Conservation (phyloP, 2,329 filamentous ascomycete species). For the Colletotrichum sp. region DNA sequence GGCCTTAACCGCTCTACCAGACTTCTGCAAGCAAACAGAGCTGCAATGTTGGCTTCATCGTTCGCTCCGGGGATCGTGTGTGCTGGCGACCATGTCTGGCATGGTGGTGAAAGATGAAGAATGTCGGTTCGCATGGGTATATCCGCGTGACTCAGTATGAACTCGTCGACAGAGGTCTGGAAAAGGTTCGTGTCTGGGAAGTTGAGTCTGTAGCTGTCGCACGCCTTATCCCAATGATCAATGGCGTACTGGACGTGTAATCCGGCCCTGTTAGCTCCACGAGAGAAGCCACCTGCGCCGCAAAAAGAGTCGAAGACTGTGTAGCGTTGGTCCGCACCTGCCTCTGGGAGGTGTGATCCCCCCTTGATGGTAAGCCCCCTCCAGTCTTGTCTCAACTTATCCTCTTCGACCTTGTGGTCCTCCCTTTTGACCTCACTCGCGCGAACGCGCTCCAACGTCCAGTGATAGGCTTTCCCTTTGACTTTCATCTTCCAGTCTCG, state of each 20-base stretch:
- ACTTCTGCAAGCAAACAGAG: slow-evolving; percentile 56
- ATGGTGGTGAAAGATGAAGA: slow-evolving; percentile 78
- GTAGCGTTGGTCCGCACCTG: slow-evolving; percentile 54
- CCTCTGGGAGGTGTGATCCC: slow-evolving; percentile 32
- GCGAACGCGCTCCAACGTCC: slow-evolving; percentile 37
- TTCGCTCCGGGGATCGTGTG: slow-evolving; percentile 65
- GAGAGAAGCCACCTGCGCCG: slow-evolving; percentile 74
- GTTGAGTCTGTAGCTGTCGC: slow-evolving; percentile 62
- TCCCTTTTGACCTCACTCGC: slow-evolving; percentile 32
- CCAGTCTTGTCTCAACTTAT: slow-evolving; percentile 38
- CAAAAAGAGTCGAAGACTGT: slow-evolving; percentile 76
- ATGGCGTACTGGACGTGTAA: slow-evolving; percentile 66
- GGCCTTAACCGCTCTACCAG: slow-evolving; percentile 66
- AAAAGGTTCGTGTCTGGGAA: slow-evolving; percentile 59
- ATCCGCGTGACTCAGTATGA: slow-evolving; percentile 42
- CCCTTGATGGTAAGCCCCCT: slow-evolving; percentile 42
- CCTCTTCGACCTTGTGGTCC: slow-evolving; percentile 33
- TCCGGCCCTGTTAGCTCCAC: slow-evolving; percentile 64
- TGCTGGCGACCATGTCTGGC: slow-evolving; percentile 76
- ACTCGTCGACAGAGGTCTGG: slow-evolving; percentile 51
- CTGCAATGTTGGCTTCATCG: slow-evolving; percentile 72
- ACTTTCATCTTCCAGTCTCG: slow-evolving; percentile 28
- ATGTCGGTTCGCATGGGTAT: slow-evolving; percentile 62
- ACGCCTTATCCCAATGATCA: slow-evolving; percentile 65
- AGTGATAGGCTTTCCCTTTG: slow-evolving; percentile 33